Evolutionary conservation across 176 grass and related monocot genomes (phyloP), one percentile per base, ranked within the genome.

Genomic region (Saccharum spontaneum): DNA sequence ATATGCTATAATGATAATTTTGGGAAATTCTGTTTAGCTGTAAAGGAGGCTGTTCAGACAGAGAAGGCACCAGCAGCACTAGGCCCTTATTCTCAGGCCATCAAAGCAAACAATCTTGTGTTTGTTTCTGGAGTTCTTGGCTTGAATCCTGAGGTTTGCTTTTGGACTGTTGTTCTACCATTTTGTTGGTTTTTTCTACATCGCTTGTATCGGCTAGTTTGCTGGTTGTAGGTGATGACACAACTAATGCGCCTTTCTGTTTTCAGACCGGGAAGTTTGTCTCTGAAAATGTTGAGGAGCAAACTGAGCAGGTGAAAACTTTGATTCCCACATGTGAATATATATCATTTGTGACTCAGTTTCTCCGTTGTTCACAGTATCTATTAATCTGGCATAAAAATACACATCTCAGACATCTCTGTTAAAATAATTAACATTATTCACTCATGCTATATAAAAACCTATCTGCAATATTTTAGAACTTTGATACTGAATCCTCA

Each of bases 31-130:
- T 68, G 5, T 74, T 61, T 72, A 94, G 97, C 70, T 69, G 83
- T 83, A 61, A 98, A 99, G 78, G 93, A 92, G 82, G 91, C 84
- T 75, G 91, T 99, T 72, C 89, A 92, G 64, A 99, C 93, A 20
- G 92, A 96, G 61, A 91, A 92, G 63, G 97, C 97, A 7, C 91
- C 97, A 2, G 93, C 97, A 61, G 97, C 97, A 79, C 77, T 96
- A 60, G 97, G 97, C 20, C 93, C 97, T 7, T 99, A 96, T 88
- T 99, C 97, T 37, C 97, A 99, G 72, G 97, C 97, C 68, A 94
- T 96, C 82, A 96, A 96, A 89, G 88, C 90, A 66, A 99, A 99
- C 69, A 96, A 99, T 84, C 88, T 99, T 79, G 89, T 99, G 48
- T 99, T 99, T 73, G 84, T 99, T 76, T 99, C 94, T 86, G 94